Conservation (phyloP, 1,284 basidiomycete genomes). For the Golubevia sp. region DNA sequence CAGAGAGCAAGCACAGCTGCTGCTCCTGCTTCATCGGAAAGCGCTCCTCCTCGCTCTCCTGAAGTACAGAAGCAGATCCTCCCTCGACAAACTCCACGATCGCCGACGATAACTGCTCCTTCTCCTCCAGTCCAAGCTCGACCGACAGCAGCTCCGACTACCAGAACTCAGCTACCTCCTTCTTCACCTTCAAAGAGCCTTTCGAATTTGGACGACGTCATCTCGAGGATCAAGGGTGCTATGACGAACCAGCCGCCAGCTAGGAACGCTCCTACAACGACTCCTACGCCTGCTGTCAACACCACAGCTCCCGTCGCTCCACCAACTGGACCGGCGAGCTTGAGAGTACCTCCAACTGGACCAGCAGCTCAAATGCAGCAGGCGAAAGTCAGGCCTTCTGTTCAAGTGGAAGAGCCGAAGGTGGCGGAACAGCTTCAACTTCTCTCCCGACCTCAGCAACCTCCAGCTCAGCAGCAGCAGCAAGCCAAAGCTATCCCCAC, state of each 20-base stretch:
- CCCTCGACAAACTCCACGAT: not conserved
- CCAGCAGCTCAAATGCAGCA: not conserved
- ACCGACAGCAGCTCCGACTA: too few species aligned
- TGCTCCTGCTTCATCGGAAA: too few species aligned
- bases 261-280: not conserved
- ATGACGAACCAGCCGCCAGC: not conserved
- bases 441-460: too few species aligned
- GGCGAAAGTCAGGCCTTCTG: too few species aligned
- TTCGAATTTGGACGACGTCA: conserved; percentile 13
- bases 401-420: not conserved
- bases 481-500: too few species aligned
- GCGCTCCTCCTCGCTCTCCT: too few species aligned
- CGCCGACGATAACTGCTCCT: not conserved
- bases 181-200: conserved; percentile 3
- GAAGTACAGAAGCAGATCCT: too few species aligned
- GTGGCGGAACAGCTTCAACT: too few species aligned
- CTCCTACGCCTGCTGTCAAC: not conserved
- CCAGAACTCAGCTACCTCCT: not conserved
- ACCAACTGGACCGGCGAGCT: not conserved
- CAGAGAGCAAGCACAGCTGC: too few species aligned
- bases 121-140: too few species aligned
- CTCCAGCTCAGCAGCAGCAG: too few species aligned
- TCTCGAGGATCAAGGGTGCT: conserved; percentile 6
- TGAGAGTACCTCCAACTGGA: conserved; percentile 1
- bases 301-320: not conserved